Base-by-base conservation (phyloP, 1,139 yeast species). In the Protomyces inouyei region DNA sequence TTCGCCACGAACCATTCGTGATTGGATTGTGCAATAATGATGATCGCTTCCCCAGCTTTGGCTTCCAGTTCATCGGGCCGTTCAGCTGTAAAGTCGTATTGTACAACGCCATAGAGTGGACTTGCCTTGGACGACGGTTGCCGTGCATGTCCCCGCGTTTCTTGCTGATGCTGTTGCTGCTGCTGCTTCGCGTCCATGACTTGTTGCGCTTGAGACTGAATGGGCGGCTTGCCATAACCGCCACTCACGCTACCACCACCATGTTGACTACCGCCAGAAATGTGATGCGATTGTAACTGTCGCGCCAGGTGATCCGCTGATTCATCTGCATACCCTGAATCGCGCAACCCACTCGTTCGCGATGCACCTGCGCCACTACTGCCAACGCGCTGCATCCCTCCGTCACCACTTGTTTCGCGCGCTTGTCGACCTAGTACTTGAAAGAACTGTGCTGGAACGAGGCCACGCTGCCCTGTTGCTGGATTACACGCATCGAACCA, bases 1-100 rank as follows among this genome's bases (percentile, higher is more conserved):
- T 93, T 93, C 14, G 98, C 98, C 66, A 93, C 95, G 72, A 91
- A 92, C 98, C 98, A 93, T 76, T 93, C 98, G 70, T 82, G 89
- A 67, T 90, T 93, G 72, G 93, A 95, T 76, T 92, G 97, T 1
- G 98, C 98, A 76, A 97, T 93, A 18, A 93, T 85, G 52, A 91
- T 88, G 70, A 93, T 82, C 71, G 89, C 87, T 73, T 93, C 98
- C 45, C 97, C 98, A 0, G 89, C 90, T 40, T 76, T 72, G 2
- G 93, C 89, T 68, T 87, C 87, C 69, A 93, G 80, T 75, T 93
- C 98, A 76, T 93, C 98, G 4, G 84, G 76, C 65, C 97, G 82
- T 76, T 93, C 97, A 4, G 98, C 97, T 68, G 80, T 82, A 75
- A 93, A 93, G 71, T 88, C 95, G 73, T 85, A 93, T 65, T 90